Conservation (phyloP, 768 basidiomycete species). For the Suillus americanus region DNA sequence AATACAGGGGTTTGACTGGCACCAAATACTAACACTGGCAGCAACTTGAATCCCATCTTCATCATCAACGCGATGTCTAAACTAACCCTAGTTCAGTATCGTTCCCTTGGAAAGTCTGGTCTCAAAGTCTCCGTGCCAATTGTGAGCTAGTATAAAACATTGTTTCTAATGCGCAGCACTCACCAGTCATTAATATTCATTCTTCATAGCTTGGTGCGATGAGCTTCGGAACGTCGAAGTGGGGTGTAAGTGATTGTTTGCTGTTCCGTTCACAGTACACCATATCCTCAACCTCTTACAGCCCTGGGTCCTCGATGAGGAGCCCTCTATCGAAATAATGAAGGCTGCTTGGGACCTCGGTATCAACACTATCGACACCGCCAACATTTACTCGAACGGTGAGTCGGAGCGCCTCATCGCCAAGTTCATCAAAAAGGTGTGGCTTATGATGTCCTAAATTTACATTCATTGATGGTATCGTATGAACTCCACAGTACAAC, state of each 20-base stretch:
- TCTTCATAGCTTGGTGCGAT: conserved; percentile 26
- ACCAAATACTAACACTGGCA: too few species aligned
- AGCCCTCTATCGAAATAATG: conserved; percentile 31
- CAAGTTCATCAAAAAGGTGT: conserved; percentile 37
- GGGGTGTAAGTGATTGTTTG: conserved; percentile 19
- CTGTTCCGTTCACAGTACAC: neutral
- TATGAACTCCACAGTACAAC: conserved; percentile 20
- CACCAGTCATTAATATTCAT: neutral
- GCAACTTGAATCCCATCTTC: neutral
- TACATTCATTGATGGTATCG: neutral
- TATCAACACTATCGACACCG: conserved; percentile 40
- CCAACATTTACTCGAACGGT: conserved; percentile 38
- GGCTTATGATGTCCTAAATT: neutral
- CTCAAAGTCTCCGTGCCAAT: conserved; percentile 36
- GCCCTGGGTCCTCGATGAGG: conserved; percentile 29
- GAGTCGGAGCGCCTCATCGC: conserved; percentile 38
- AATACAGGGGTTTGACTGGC: neutral
- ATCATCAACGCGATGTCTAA: conserved; percentile 12
- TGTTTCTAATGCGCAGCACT: neutral
- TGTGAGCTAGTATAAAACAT: conserved; percentile 14
- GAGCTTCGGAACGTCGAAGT: conserved; percentile 27
- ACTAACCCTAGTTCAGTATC: conserved; percentile 33
- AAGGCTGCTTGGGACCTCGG: conserved; percentile 41
- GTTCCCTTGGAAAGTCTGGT: conserved; percentile 31
- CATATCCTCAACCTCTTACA: neutral